Base-by-base conservation (phyloP, 768 basidiomycete genomes). In the Amanita polypyramis region DNA sequence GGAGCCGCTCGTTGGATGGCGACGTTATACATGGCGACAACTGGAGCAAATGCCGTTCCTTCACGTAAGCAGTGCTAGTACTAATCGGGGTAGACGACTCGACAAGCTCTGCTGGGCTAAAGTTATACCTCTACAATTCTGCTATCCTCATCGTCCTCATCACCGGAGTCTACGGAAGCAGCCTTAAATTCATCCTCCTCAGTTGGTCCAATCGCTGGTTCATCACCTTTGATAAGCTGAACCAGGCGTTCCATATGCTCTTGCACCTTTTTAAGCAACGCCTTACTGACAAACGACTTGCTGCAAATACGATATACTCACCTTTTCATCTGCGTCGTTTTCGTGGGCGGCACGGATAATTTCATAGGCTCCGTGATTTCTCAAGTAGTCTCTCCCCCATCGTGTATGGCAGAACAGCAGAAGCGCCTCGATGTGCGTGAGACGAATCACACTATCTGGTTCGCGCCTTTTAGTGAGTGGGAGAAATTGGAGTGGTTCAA, bases 231-330 rank as follows among this genome's bases (percentile, higher is more conserved):
- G 32, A 99, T 61, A n/a, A 97, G 65, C 52, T 76, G 82, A 3
- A 97, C 96, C 6, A 98, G 68, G 12, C 91, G 79, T 58, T 92
- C 90, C 34, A 96, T 85, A 37, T 85, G 82, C 60, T 91, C 90
- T 2, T 82, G 78, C 40, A 95, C 79, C 90, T 95, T 56, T 25
- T 23, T 27, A 17, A n/a, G 9, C 17, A 43, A 43, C 23, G 30
- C 30, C 25, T 21, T 5, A 43, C 47, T 46, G 14, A 15, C n/a
- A 2, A 10, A 5, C 19, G 10, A 30, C 39, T 39, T 15, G 32
- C 25, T 50, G 41, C 17, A 25, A 17, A 37, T 2, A 4, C 48
- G 15, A 32, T 35, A 52, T 40, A 63, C 72, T 39, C 43, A 85
- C 92, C 65, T 82, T 80, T 36, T 91, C 89, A 15, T 83, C 83